Base-by-base conservation (phyloP, 805 yeast genomes). In the Hanseniaspora valbyensis region DNA sequence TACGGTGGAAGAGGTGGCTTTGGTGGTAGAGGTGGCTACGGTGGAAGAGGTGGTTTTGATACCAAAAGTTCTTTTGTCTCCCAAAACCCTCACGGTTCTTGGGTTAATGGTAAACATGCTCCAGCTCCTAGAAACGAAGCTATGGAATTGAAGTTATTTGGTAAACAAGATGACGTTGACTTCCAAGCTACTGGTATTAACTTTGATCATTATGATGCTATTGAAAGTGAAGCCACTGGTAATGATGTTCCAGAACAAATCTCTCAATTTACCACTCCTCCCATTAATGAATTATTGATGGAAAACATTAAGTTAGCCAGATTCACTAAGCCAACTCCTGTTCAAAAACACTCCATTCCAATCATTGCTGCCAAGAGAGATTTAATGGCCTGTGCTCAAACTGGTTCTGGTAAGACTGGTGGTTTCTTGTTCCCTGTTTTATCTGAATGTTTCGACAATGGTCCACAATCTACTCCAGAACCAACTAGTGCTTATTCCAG, bases 371-470 rank as follows among this genome's bases (percentile, higher is more conserved):
- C 73, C 54, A 87, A 89, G 61, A 79, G 95, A 70, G 95, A 86
- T 70, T 76, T 86, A 70, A 87, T 86, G 95, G 95, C 95, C 33
- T 87, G 95, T 78, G 95, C 95, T 54, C 95, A 87, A 74, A 86
- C 95, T 59, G 95, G 95, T 82, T 89, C 97, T 53, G 99, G 99
- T 78, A 92, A 92, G 74, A 92, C 99, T 65, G 98, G 97, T 77
- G 99, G 98, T 58, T 92, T 92, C 77, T 74, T 92, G 66, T 92
- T 92, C 84, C 98, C 99, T 56, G 95, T 92, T 51, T 76, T 92
- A 60, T 83, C 95, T 44, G 88, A 88, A 72, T 84, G 94, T 54
- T 92, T 82, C 72, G 72, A 77, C 67, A 77, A 74, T 60, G 98
- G 98, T 49, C 98, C 98, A 52, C 75, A 85, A 53, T 73, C 77